Conservation (phyloP, 2,329 filamentous ascomycete genomes). For the Tolypocladium endophyticum region DNA sequence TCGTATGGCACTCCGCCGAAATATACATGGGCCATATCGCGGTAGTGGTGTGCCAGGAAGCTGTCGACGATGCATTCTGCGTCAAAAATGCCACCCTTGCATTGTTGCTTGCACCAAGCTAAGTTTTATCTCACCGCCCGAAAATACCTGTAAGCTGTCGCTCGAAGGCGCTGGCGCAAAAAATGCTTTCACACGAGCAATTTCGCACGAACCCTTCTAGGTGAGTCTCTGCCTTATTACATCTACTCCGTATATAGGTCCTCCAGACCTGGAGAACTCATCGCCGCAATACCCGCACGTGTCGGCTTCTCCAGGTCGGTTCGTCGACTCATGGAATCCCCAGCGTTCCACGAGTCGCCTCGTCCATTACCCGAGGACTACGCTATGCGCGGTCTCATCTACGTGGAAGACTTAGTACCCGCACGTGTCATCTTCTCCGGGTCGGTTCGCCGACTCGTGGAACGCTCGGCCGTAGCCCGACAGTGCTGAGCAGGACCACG, state of each 20-base stretch:
- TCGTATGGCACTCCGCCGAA: slow-evolving; percentile 90
- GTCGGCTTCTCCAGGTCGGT: slow-evolving; percentile 57
- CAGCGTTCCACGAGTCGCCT: slow-evolving; percentile 27
- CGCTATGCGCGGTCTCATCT: slow-evolving; percentile 52
- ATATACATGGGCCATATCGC: slow-evolving; percentile 93
- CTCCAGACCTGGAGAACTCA: slow-evolving; percentile 58
- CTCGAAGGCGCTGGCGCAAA: no score
- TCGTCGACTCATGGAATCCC: no score
- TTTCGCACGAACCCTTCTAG: no score
- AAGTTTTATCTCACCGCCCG: no score
- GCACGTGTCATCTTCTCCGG: no score
- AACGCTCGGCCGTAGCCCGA: slow-evolving; percentile 71
- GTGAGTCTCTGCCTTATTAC: no score
- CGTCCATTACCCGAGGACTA: slow-evolving; percentile 61
- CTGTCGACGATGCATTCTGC: no score
- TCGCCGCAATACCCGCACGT: slow-evolving; percentile 92
- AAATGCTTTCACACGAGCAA: no score
- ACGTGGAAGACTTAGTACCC: slow-evolving; percentile 48
- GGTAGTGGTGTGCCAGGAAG: slow-evolving; percentile 95
- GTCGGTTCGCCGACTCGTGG: slow-evolving; percentile 75
- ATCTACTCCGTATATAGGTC: no score
- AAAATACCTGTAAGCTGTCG: no score
- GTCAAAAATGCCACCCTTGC: no score
- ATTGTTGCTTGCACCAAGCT: no score
- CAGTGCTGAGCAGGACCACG: slow-evolving; percentile 92